A percentile compares a stretch with the other conserved stretches of the same genome.
Evolutionary conservation across 176 grass and related monocot genomes (phyloP).

Genomic region (Coix lacrymajobi): DNA sequence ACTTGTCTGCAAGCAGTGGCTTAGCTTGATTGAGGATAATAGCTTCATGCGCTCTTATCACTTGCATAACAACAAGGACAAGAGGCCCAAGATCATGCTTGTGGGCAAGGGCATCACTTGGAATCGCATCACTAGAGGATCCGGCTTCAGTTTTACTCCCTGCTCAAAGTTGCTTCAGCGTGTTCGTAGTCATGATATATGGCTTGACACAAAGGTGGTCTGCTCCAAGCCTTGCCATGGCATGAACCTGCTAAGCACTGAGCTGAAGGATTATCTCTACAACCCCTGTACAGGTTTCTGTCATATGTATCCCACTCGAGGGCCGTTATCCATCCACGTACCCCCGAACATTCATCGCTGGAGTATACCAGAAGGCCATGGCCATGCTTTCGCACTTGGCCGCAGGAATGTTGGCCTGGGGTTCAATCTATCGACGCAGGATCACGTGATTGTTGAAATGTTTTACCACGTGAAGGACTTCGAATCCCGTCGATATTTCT

Average conservation of each 20-base stretch:
- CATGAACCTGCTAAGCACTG: conserved; percentile 23
- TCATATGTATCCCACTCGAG: background rate
- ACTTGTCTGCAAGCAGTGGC: conserved; percentile 22
- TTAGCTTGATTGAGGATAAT: background rate
- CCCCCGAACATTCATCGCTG: too few relatives aligned
- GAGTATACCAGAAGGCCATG: background rate
- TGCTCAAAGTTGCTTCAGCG: background rate
- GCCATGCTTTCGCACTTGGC: background rate
- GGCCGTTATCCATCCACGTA: too few relatives aligned
- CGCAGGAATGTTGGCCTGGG: conserved; percentile 19
- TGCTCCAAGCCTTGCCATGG: conserved; percentile 34
- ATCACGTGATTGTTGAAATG: background rate
- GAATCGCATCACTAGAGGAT: background rate
- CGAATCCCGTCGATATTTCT: background rate
- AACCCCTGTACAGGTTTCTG: conserved; percentile 17
- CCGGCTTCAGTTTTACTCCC: background rate
- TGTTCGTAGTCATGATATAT: background rate
- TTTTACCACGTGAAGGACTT: background rate
- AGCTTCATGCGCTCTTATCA: background rate
- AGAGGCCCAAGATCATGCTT: conserved; percentile 21
- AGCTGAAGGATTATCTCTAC: background rate
- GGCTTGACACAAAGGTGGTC: conserved; percentile 4
- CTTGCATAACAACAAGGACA: conserved; percentile 1
- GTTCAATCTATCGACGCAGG: background rate
- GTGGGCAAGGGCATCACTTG: conserved; percentile 9